A percentile compares a stretch with the other conserved stretches of the same genome.
Evolutionary conservation across 108 stramenopile species (phyloP).

Genomic region (Conticribra weissflogii): DNA sequence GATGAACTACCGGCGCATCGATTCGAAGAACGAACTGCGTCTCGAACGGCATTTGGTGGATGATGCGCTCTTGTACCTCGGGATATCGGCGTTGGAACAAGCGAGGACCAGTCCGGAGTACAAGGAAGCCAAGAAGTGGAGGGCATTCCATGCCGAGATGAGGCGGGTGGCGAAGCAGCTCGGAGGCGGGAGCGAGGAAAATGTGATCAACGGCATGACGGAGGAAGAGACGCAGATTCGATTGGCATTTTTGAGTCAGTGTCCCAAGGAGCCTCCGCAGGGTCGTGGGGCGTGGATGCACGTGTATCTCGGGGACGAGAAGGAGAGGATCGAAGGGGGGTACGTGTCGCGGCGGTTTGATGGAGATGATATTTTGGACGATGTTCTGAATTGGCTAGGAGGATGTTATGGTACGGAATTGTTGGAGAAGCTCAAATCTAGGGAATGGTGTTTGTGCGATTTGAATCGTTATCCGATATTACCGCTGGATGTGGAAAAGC

Average conservation of each 20-base stretch:
- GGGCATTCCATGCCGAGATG: conserved; percentile 46
- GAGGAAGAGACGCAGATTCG: conserved; percentile 25
- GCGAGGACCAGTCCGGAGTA: conserved; percentile 64
- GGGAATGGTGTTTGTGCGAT: conserved; percentile 81
- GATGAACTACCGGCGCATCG: conserved; percentile 66
- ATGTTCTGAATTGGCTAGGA: conserved; percentile 83
- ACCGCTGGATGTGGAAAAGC: conserved; percentile 57
- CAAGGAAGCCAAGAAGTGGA: conserved; percentile 47
- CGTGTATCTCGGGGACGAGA: conserved; percentile 52
- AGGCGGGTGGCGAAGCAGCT: conserved; percentile 30
- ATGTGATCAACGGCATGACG: conserved; percentile 26
- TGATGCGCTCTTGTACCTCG: conserved; percentile 74
- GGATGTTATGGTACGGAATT: conserved; percentile 66
- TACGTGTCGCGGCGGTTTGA: conserved; percentile 67
- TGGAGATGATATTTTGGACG: conserved; percentile 78
- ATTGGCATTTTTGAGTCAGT: conserved; percentile 54
- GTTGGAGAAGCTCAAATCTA: conserved; percentile 54
- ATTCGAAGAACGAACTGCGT: conserved; percentile 39
- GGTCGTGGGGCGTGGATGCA: conserved; percentile 60
- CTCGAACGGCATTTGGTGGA: conserved; percentile 64
- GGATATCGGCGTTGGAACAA: conserved; percentile 81
- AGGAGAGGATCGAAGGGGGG: conserved; percentile 43
- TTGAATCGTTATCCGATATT: conserved; percentile 57
- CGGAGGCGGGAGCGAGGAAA: conserved; percentile 15
- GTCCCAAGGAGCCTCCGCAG: conserved; percentile 70